Evolutionary conservation across 768 basidiomycete species (phyloP).

Genomic region (Termitomyces sp.): DNA sequence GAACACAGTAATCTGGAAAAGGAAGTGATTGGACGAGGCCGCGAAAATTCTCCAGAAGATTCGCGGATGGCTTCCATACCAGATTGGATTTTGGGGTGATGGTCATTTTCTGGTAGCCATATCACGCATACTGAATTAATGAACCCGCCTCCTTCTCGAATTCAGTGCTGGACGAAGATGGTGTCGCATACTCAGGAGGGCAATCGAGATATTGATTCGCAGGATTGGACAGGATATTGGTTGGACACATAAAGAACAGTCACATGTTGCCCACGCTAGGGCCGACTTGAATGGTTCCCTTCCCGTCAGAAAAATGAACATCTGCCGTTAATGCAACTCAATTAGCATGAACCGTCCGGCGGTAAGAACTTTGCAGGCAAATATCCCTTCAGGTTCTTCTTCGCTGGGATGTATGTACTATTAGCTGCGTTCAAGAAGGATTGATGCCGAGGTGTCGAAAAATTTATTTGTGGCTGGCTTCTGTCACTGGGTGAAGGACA

Average conservation of each 20-base stretch:
- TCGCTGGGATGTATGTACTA: background rate
- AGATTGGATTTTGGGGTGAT: constrained; percentile 1
- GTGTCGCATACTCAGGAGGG: background rate
- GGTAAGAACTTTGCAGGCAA: background rate
- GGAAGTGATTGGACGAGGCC: background rate
- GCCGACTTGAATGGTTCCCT: background rate
- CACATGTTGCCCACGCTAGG: background rate
- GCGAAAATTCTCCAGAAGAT: constrained; percentile 2
- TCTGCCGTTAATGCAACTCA: background rate
- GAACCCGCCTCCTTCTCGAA: background rate
- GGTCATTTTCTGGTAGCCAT: background rate
- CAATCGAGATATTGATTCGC: background rate
- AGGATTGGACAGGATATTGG: background rate
- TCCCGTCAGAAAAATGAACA: background rate
- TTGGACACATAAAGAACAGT: background rate
- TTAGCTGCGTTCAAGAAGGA: background rate
- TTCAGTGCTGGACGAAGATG: background rate
- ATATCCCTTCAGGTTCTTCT: background rate
- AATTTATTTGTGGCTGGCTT: background rate
- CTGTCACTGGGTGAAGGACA: background rate
- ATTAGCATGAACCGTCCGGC: background rate
- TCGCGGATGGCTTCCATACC: background rate
- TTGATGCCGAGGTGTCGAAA: background rate
- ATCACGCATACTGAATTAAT: background rate
- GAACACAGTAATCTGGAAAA: background rate